Evolutionary conservation across 148 eudicot genomes (phyloP).

Genomic region (Nepenthes gracilis): DNA sequence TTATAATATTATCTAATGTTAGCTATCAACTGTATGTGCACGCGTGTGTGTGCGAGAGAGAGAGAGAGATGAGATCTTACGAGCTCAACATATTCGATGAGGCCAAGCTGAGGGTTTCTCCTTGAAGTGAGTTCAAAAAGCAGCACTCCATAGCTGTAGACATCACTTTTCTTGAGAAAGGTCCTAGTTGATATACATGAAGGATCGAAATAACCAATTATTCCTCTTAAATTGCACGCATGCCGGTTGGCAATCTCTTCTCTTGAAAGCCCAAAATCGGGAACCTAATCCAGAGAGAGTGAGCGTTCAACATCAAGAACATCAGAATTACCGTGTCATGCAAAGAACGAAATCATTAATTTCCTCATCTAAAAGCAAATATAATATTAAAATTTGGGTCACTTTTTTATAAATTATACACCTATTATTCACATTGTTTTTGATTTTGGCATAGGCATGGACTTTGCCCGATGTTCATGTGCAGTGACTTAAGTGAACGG

Average conservation of each 20-base stretch:
- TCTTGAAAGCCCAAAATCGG: conserved; percentile 95
- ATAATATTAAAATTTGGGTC: no score
- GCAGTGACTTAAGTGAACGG: no score
- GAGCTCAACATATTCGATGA: conserved; percentile 84
- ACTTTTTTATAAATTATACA: no score
- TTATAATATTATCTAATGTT: no score
- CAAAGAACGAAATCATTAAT: no score
- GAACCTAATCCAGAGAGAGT: conserved; percentile 31
- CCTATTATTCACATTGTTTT: no score
- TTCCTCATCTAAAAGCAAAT: not conserved
- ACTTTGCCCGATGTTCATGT: no score
- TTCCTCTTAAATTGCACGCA: conserved; percentile 63
- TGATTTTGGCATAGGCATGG: no score
- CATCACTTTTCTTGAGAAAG: conserved; percentile 90
- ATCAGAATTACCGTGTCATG: not conserved
- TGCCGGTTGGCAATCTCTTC: conserved; percentile 67
- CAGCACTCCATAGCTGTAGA: conserved; percentile 85
- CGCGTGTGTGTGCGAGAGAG: no score
- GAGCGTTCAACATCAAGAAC: not conserved
- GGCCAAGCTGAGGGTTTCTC: conserved; percentile 82
- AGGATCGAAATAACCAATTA: conserved; percentile 94
- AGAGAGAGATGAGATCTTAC: conserved; percentile 22
- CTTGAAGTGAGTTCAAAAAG: conserved; percentile 87
- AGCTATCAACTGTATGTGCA: no score
- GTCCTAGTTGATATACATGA: conserved; percentile 81